Conservation (phyloP, 2,329 filamentous ascomycete genomes). For the Colletotrichum magnum region DNA sequence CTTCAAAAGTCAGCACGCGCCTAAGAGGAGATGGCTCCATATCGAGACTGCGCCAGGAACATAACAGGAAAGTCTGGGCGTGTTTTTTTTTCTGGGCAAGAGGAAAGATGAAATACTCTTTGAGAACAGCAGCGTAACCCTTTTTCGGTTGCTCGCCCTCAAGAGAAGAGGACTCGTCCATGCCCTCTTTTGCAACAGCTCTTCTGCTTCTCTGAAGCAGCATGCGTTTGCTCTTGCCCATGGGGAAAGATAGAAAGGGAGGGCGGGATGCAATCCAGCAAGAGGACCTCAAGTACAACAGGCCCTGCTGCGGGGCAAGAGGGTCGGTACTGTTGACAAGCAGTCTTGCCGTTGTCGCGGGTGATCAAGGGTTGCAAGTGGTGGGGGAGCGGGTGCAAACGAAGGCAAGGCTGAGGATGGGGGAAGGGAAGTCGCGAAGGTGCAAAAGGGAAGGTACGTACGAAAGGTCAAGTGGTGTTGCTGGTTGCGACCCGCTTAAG, state of each 20-base stretch:
- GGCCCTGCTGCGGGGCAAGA: background rate
- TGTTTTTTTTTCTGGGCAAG: background rate
- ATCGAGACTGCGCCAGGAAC: background rate
- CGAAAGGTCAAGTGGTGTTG: constrained; percentile 75
- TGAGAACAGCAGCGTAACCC: constrained; percentile 50
- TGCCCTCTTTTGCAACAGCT: constrained; percentile 25
- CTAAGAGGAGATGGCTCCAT: background rate
- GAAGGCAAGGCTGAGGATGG: background rate
- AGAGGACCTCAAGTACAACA: no score
- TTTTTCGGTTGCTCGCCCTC: constrained; percentile 33
- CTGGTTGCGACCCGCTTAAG: constrained; percentile 73
- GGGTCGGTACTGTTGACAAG: background rate
- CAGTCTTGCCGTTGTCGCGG: background rate
- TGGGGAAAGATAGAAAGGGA: constrained; percentile 4
- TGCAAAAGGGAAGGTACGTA: constrained; percentile 60
- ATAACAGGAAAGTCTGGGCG: background rate
- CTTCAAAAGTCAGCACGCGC: constrained; percentile 44
- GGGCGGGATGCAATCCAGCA: background rate
- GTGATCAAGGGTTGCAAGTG: background rate
- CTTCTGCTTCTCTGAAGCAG: constrained; percentile 31
- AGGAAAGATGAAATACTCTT: constrained; percentile 44
- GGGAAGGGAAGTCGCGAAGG: constrained; percentile 9
- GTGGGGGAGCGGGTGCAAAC: background rate
- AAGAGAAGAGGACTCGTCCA: constrained; percentile 12
- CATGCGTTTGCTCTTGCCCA: constrained; percentile 34